Base-by-base conservation (phyloP, 805 yeast species). In the Myxozyma sirexii region DNA sequence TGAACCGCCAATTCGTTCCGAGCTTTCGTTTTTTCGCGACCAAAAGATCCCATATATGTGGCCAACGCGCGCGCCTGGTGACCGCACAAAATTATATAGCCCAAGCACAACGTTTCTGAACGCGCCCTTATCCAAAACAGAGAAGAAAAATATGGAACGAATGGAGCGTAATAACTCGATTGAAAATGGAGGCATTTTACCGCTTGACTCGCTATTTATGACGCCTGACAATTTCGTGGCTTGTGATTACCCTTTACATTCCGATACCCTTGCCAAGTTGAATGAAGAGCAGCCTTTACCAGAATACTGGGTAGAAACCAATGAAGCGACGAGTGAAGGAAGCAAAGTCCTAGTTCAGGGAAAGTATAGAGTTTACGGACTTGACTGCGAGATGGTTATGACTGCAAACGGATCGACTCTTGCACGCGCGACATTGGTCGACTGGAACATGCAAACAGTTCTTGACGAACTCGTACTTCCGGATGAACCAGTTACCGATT, bases 311-410 rank as follows among this genome's bases (percentile, higher is more conserved):
- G 79, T 76, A 1, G 82, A 82, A 44, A 87, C 96, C 0, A 64
- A 41, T 13, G 56, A 69, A 0, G 47, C 50, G 2, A 80, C 0
- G 85, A 57, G 82, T 19, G 48, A 19, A 45, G 45, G 15, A 35
- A 52, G 15, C 38, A 38, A 17, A 37, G 43, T 27, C 13, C 17
- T 59, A 23, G 60, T 52, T 17, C 60, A 62, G 46, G 63, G 39
- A 12, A 52, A 49, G 15, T 57, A 54, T 29, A 19, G 44, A 10
- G 60, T 87, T 0, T 90, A 83, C 75, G 94, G 96, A 0, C 65
- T 94, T 19, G 99, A 93, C 74, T 94, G 99, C 77, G 99, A 93
- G 74, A 94, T 93, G 90, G 90, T 97, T 71, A 75, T 79, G 59
- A 74, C 92, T 0, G 81, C 76, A 0, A 63, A 69, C 1, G 91